Evolutionary conservation across 2,329 filamentous ascomycete genomes (phyloP), one percentile per base, ranked within the genome.

Genomic region (Emergomyces pasteurianus): DNA sequence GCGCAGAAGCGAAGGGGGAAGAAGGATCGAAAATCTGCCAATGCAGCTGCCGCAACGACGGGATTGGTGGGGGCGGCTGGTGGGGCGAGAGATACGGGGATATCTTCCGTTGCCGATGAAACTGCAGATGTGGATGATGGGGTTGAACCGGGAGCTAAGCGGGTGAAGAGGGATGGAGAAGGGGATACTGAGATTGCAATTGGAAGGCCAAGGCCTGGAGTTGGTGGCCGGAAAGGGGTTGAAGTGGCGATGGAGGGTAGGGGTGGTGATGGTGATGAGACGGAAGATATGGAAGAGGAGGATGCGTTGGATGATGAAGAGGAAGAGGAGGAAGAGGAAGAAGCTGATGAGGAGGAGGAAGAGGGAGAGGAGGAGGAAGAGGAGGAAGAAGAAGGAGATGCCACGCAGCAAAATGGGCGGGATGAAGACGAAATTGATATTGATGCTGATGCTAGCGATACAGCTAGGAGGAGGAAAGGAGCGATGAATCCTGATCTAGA

Each of bases 121-220:
- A 16, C 3, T 12, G 63, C 87, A 80, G 65, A 83, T 80, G 75
- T 85, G 85, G 40, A 86, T 38, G 26, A n/a, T 28, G 55, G 26
- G 91, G 87, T 83, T 18, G 58, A 60, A 49, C 64, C 62, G 2
- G 67, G 63, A 42, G 64, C 64, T 47, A 69, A 67, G 58, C 52
- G 65, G 31, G 31, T 63, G 26, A 66, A 66, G 58, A 50, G 64
- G 18, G 65, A 69, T 57, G 64, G 62, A 34, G 66, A 70, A 59
- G 63, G 65, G 5, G 63, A 63, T 58, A 66, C 62, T 61, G 57
- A 58, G 55, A 64, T 67, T 67, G 67, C 18, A 3, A 67, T 60
- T 63, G 63, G 16, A 65, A 65, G 61, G 53, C 28, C 52, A 46
- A 36, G 58, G 42, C 10, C 52, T 60, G 42, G 50, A 21, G 14